These are phyloP conservation scores for Ogataea pini DNA, from an alignment of 805 yeast genomes.

Conservation along the genomic window DNA sequence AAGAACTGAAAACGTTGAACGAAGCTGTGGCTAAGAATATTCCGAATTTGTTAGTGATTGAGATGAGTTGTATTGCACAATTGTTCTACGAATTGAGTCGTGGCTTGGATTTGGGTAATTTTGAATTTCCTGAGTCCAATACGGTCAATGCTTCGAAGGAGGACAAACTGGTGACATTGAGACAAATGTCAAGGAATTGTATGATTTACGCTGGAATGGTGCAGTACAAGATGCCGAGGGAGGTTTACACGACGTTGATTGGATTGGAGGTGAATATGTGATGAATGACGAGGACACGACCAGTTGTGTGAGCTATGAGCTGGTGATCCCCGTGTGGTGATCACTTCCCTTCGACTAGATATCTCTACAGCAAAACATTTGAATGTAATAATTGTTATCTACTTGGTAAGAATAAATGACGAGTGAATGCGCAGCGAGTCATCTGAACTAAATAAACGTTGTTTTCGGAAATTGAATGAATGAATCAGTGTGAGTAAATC, in stretches of 20 bases:
- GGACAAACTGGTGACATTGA: conserved; percentile 55
- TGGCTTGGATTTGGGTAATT: conserved; percentile 29
- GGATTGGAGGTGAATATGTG: conserved; percentile 51
- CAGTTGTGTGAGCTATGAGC: no score
- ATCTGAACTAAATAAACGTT: no score
- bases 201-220: conserved; percentile 95
- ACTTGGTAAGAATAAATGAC: no score
- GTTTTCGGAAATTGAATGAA: no score
- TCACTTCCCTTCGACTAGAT: no score
- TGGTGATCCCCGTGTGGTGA: no score
- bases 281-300: no score
- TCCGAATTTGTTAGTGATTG: conserved; percentile 76
- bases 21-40: conserved; percentile 75
- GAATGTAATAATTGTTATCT: no score
- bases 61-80: conserved; percentile 75
- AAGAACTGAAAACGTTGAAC: conserved; percentile 63
- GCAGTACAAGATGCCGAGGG: conserved; percentile 88
- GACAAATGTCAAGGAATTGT: conserved; percentile 74
- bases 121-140: conserved; percentile 29
- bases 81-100: conserved; percentile 48
- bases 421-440: no score
- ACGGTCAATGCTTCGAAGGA: conserved; percentile 43
- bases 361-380: no score
- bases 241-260: conserved; percentile 70
- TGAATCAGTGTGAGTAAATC: no score